Evolutionary conservation across 345 rosid genomes (phyloP), one percentile per base, ranked within the genome.

Genomic region (Euphorbia pulcherrima): DNA sequence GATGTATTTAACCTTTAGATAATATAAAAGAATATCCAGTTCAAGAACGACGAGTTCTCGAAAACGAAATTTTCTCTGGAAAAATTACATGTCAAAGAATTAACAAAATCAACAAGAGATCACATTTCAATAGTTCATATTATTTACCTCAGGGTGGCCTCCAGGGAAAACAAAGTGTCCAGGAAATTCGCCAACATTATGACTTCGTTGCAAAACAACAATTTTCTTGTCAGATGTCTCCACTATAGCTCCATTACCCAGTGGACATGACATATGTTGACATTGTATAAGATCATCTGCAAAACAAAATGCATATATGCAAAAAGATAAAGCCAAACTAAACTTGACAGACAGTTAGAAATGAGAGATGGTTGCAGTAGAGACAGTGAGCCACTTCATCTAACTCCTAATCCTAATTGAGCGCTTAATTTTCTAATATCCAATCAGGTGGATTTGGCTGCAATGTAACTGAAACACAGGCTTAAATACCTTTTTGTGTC

Each of bases 131-230:
- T 28, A 61, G 23, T 55, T 17, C 41, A 21, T 27, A 72, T 56
- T 65, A 18, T 48, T 50, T 73, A 87, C 98, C 97, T 90, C 96
- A 40, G 97, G 97, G 81, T 93, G 96, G 28, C 96, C 97, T 60
- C 97, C 97, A 14, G 97, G 97, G 47, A 90, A 90, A 55, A 90
- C 98, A 58, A 81, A 86, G 74, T 90, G 84, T 33, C 97, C 91
- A 55, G 98, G 94, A 81, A 90, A 93, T 68, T 93, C 98, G 52
- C 96, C 97, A 46, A 90, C 97, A 78, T 89, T 86, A 47, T 87
- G 48, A 83, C 98, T 93, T 79, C 97, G 86, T 73, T 79, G 81
- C 73, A 90, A 74, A 55, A 89, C 76, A 33, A 89, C 78, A 62
- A 90, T 78, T 86, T 82, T 86, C 68, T 84, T 71, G 79, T 93